A percentile compares a stretch with the other conserved stretches of the same genome.
Evolutionary conservation across 2,329 filamentous ascomycete species (phyloP).

Genomic region (Lasiodiplodia gonubiensis): DNA sequence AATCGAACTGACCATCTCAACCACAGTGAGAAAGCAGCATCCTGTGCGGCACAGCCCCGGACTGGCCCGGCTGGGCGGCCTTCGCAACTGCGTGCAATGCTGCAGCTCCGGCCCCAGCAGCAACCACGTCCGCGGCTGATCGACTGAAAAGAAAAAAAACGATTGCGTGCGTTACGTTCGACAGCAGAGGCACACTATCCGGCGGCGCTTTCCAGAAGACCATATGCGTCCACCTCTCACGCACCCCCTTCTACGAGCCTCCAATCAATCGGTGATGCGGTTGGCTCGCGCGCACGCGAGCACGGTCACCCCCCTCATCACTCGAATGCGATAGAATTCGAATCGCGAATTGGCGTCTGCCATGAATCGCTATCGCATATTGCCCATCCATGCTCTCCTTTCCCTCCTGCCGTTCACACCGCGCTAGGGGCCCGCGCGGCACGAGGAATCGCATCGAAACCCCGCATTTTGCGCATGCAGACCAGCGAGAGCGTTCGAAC

Average conservation of each 20-base stretch:
- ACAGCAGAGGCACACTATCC: neutral
- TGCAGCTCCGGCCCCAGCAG: neutral
- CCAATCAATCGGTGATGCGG: neutral
- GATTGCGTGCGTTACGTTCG: neutral
- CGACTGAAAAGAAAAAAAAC: neutral
- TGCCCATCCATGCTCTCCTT: neutral
- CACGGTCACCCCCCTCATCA: neutral
- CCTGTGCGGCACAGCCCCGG: conserved; percentile 2
- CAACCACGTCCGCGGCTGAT: neutral
- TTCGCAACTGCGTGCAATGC: neutral
- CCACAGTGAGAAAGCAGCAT: neutral
- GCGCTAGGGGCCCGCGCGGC: neutral
- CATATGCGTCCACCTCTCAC: conserved; percentile 1
- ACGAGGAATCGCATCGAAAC: conserved; percentile 8
- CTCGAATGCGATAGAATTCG: conserved; percentile 13
- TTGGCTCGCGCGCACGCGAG: neutral
- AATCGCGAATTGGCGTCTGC: neutral
- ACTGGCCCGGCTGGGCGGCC: conserved; percentile 1
- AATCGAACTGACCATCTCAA: neutral
- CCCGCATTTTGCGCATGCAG: conserved; percentile 14
- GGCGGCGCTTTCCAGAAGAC: conserved; percentile 16
- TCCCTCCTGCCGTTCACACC: neutral
- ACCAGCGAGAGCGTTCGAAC: neutral
- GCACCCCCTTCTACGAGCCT: neutral
- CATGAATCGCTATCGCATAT: conserved; percentile 7